Evolutionary conservation across 2,329 filamentous ascomycete genomes (phyloP), one percentile per base, ranked within the genome.

Genomic region (Elsinoe fawcettii): DNA sequence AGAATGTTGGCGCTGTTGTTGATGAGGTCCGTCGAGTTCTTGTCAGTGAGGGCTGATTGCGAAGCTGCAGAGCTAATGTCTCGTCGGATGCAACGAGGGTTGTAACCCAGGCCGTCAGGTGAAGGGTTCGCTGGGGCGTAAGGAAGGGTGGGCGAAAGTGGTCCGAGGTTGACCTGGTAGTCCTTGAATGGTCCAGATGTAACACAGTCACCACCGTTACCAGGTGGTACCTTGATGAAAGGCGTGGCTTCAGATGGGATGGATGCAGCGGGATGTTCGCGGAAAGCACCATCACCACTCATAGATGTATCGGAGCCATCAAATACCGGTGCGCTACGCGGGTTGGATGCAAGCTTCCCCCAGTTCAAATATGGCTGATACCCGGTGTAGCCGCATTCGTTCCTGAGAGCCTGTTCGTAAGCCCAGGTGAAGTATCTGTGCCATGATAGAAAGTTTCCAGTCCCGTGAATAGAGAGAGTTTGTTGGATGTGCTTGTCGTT

Each of bases 141-240:
- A n/a, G 60, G 18, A 5, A 71, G 64, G 5, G 68, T 69, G 16
- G 71, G 66, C 1, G 66, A 63, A 16, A 80, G 73, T 1, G 80
- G 80, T 0, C 80, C 80, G 0, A 77, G 70, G 57, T 73, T 74
- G 20, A 75, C 70, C 1, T 61, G 63, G 63, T 69, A 68, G 59
- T 80, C 71, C 60, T 72, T 74, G 66, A 80, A 79, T 0, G 78
- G 79, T 0, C 79, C 79, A 0, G 67, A 69, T 5, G 64, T 73
- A 2, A 83, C 70, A 62, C 79, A 82, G 1, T 78, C 79, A 34
- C 80, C 79, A 14, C 80, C 80, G 0, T 71, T 69, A 11, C 77
- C 80, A 1, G 73, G 73, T 0, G 74, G 76, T 1, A 80, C 59
- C 9, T 61, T 65, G 58, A 74, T 59, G 7, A 49, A 47, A 1